Evolutionary conservation across 73 alveolate genomes (phyloP), one percentile per base, ranked within the genome.

Genomic region (Stentor coeruleus): DNA sequence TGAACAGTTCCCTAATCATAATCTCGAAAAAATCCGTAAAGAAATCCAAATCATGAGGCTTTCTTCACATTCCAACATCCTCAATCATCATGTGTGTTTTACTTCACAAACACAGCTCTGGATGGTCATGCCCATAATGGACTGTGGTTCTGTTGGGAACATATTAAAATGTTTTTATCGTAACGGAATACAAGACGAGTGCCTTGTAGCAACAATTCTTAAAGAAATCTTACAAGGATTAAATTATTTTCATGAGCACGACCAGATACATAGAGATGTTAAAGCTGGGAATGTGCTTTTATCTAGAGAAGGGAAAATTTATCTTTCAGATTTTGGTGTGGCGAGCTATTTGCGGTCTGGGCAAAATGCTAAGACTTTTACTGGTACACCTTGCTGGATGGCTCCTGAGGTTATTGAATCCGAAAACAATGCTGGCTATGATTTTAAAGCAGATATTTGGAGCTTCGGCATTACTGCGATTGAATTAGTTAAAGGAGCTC

Each of bases 351-450:
- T 92, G 3, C 88, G 83, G 66, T 86, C 86, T 74, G 97, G 94
- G 59, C 88, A 87, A 76, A 95, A 91, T 55, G 87, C 92, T 75
- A 90, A 90, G 77, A 89, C 92, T 2, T 82, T 82, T 74, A 92
- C 87, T 4, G 96, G 96, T 4, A 85, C 92, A 3, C 94, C 96
- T 6, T 90, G 94, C 82, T 90, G 97, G 94, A 90, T 90, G 94
- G 94, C 94, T 39, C 95, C 96, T 3, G 95, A 92, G 81, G 95
- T 90, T 74, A 84, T 87, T 86, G 79, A 66, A 66, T 26, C 42
- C 11, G 79, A 40, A 66, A 91, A 85, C 79, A 76, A 88, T 66
- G 59, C 79, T 15, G 88, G 93, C 89, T n/a, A 92, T 74, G 91
- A 90, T 55, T 83, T 66, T 83, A 42, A 88, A 42, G 95, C 94